Evolutionary conservation across 805 yeast species (phyloP), one percentile per base, ranked within the genome.

Genomic region (Kurtzmaniella cleridarum): DNA sequence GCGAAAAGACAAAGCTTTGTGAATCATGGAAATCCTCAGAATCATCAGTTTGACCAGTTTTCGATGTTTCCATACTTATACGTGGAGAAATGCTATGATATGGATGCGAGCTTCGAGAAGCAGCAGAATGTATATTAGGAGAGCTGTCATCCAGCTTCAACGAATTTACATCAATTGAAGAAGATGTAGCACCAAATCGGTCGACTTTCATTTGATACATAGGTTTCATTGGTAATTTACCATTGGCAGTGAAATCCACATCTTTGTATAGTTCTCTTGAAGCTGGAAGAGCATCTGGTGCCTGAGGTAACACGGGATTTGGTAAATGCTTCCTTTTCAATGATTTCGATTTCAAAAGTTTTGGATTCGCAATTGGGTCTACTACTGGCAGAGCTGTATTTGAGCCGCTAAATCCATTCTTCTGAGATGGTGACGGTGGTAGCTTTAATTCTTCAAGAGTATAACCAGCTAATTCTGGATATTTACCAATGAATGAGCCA

Each of bases 171-270:
- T 20, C 24, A 20, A 20, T 5, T 20, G 24, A 13, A 15, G 31
- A 28, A 15, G 31, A 9, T 15, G 31, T 15, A 15, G 31, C 31
- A 15, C 31, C 31, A 28, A 13, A 13, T 27, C 55, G 41, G 41
- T 60, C 63, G n/a, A 53, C 57, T 27, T 48, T 56, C 62, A 66
- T 52, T 5, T 61, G 60, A 39, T 51, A 58, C 73, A 68, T 67
- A 6, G 69, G 70, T 41, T 68, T 68, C 53, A 55, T 41, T 2
- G 73, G 73, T 24, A 66, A 56, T 41, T 59, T 55, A 1, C 73
- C 73, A 49, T 65, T 64, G 5, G 68, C 55, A 6, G 72, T 67
- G 48, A 67, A 67, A 44, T 67, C 73, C 43, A 66, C 48, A 34
- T 54, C 59, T 31, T 59, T 57, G 44, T 67, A 66, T 27, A 47